Evolutionary conservation across 2,329 filamentous ascomycete species (phyloP).

Genomic region (Colletotrichum sp.): DNA sequence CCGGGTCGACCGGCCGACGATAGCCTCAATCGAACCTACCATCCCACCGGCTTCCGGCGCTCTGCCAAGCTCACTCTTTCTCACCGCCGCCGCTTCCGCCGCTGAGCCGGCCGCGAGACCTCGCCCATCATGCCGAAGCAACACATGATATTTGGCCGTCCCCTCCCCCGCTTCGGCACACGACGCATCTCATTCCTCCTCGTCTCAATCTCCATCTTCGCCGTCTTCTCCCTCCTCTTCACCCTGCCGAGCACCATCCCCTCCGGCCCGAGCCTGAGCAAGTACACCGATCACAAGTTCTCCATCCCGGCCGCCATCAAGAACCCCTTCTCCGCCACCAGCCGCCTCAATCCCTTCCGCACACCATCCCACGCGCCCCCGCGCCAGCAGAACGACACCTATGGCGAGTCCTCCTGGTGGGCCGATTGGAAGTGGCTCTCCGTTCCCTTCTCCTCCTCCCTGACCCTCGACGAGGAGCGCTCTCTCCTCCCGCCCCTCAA

Average conservation of each 20-base stretch:
- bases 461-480: constrained; percentile 81
- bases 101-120: neutral
- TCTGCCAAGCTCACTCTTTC: neutral
- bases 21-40: neutral
- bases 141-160: constrained; percentile 47
- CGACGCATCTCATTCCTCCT: constrained; percentile 59
- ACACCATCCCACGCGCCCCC: constrained; percentile 74
- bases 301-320: constrained; percentile 55
- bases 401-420: constrained; percentile 83
- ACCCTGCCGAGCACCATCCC: constrained; percentile 54
- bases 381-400: constrained; percentile 78
- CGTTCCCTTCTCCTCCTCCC: constrained; percentile 79
- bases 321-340: constrained; percentile 48
- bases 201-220: constrained; percentile 55
- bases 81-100: neutral
- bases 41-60: neutral
- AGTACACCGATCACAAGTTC: constrained; percentile 53
- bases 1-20: neutral
- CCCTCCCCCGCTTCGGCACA: constrained; percentile 54
- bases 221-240: constrained; percentile 57
- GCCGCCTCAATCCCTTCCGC: constrained; percentile 69
- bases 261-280: constrained; percentile 52
- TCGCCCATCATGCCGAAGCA: constrained; percentile 32
- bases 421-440: constrained; percentile 89
- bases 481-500: constrained; percentile 80